A percentile compares a stretch with the other conserved stretches of the same genome.
Conservation (phyloP, 352 stramenopile species). For the Thalassiosira livingstoniorum region DNA sequence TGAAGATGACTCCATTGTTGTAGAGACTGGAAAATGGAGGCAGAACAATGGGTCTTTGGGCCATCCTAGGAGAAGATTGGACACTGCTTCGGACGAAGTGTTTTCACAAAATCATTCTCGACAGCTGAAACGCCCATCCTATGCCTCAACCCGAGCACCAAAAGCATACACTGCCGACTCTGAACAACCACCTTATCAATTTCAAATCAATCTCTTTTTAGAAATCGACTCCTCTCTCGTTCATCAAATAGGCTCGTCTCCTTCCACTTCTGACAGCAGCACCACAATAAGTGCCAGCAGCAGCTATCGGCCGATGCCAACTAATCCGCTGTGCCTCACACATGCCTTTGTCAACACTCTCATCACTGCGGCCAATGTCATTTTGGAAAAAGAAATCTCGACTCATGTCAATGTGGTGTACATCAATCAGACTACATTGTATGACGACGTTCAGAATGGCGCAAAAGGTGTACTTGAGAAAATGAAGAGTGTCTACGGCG, state of each 20-base stretch:
- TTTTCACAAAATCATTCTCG: too few relatives aligned
- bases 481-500: neutral
- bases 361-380: constrained; percentile 2
- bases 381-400: neutral
- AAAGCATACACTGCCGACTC: neutral
- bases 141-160: too few relatives aligned
- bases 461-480: neutral
- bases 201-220: neutral
- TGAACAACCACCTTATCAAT: neutral
- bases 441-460: neutral
- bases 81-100: neutral
- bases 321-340: neutral
- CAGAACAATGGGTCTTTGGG: neutral
- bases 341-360: neutral
- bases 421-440: neutral
- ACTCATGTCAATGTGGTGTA: neutral
- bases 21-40: neutral
- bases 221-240: neutral
- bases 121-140: too few relatives aligned
- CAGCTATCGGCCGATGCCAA: neutral
- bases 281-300: neutral
- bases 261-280: neutral
- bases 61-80: neutral
- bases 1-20: too few relatives aligned
- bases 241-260: neutral